Percentiles rank a stretch among this genome's conserved stretches.
Conservation (phyloP, 2,329 filamentous ascomycete species). For the Penicillium sp. region DNA sequence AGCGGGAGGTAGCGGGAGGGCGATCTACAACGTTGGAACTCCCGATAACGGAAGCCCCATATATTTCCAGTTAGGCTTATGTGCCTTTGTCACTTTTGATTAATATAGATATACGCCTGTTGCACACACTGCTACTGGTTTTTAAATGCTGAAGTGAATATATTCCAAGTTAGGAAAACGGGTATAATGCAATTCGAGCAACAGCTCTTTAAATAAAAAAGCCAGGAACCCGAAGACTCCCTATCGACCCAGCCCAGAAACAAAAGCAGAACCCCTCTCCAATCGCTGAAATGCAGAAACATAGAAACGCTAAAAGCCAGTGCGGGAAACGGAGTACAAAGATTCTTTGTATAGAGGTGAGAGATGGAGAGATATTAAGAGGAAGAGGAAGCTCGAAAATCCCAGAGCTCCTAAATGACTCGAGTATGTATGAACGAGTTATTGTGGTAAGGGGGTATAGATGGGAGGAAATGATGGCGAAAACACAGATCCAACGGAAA, state of each 20-base stretch:
- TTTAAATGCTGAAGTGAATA: not conserved
- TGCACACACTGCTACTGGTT: no score
- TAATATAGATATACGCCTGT: no score
- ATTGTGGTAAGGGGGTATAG: not conserved
- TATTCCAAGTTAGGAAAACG: not conserved
- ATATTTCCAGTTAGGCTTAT: no score
- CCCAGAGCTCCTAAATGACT: not conserved
- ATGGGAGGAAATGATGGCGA: not conserved
- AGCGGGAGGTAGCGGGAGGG: no score
- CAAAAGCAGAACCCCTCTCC: not conserved
- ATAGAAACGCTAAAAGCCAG: slow-evolving; percentile 8
- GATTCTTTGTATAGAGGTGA: not conserved
- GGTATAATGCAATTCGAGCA: slow-evolving; percentile 7
- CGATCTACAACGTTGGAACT: no score
- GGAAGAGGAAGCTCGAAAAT: not conserved
- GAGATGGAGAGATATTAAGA: not conserved
- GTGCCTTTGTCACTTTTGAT: no score
- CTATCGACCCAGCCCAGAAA: not conserved
- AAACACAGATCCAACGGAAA: not conserved
- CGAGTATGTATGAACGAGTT: not conserved
- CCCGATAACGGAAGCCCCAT: no score
- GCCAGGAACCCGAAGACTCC: not conserved
- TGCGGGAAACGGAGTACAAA: not conserved
- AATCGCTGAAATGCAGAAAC: slow-evolving; percentile 10
- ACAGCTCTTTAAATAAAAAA: not conserved